These are phyloP conservation scores for Toxicodendron radicans DNA, from an alignment of 345 rosid genomes.

Conservation along the genomic window DNA sequence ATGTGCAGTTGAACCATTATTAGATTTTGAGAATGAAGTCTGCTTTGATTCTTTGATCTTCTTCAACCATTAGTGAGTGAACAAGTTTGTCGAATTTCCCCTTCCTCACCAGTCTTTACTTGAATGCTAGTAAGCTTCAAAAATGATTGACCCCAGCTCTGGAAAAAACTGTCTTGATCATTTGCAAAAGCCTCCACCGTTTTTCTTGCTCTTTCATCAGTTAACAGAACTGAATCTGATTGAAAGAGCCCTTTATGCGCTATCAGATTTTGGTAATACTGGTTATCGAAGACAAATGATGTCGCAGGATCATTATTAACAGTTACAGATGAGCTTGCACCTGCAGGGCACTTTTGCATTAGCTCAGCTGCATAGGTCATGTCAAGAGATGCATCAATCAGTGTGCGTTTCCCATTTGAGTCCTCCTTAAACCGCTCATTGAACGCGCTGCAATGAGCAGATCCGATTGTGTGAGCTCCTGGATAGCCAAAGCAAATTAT, in stretches of 20 bases:
- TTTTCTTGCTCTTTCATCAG: constrained; percentile 53
- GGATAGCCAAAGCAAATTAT: constrained; percentile 7
- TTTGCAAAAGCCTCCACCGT: constrained; percentile 53
- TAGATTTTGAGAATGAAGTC: background rate
- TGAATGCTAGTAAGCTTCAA: constrained; percentile 66
- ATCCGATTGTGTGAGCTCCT: constrained; percentile 83
- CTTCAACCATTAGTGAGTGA: constrained; percentile 31
- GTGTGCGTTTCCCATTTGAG: constrained; percentile 47
- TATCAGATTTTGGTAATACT: constrained; percentile 54
- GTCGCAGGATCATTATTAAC: constrained; percentile 67
- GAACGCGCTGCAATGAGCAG: constrained; percentile 75
- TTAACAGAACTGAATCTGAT: constrained; percentile 64
- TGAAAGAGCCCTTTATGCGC: constrained; percentile 67
- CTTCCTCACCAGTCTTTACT: constrained; percentile 63
- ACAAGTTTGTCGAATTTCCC: constrained; percentile 73
- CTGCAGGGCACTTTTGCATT: constrained; percentile 46
- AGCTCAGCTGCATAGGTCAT: constrained; percentile 49
- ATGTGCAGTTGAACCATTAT: background rate
- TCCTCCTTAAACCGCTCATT: constrained; percentile 53
- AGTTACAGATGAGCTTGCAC: constrained; percentile 38
- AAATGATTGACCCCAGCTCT: constrained; percentile 68
- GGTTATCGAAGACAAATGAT: constrained; percentile 59
- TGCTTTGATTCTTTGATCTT: background rate
- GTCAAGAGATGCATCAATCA: constrained; percentile 56
- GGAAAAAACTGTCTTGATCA: constrained; percentile 52